These are phyloP conservation scores for Penicillium sp. DNA, from an alignment of 2,329 filamentous ascomycete genomes.

Conservation along the genomic window DNA sequence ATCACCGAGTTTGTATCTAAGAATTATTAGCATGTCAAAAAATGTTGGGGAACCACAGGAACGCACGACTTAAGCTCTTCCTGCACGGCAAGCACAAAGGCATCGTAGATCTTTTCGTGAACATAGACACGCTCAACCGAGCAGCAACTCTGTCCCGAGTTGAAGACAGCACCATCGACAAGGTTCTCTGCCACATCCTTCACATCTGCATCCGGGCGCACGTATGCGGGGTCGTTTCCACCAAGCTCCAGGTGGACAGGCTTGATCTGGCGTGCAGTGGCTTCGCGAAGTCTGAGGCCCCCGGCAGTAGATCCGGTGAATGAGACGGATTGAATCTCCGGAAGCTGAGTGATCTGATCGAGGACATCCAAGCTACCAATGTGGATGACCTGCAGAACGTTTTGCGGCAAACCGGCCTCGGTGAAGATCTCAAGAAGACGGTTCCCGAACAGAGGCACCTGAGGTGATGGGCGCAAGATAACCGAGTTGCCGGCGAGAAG, in stretches of 20 bases:
- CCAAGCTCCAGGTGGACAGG: conserved; percentile 85
- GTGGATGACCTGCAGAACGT: conserved; percentile 87
- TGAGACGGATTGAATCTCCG: conserved; percentile 69
- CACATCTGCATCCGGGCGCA: conserved; percentile 67
- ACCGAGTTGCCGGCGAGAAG: conserved; percentile 86
- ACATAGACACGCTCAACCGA: conserved; percentile 87
- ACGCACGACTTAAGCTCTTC: conserved; percentile 61
- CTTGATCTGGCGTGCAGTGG: conserved; percentile 76
- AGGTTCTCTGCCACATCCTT: conserved; percentile 84
- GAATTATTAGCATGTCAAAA: background rate
- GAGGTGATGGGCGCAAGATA: conserved; percentile 87
- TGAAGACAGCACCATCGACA: conserved; percentile 88
- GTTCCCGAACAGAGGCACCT: conserved; percentile 86
- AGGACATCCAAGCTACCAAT: conserved; percentile 60
- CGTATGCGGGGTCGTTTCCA: conserved; percentile 88
- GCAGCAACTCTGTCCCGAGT: conserved; percentile 94
- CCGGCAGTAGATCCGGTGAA: conserved; percentile 90
- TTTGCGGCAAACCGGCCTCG: conserved; percentile 74
- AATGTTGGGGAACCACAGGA: background rate
- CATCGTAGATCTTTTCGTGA: conserved; percentile 75
- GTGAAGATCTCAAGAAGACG: conserved; percentile 72
- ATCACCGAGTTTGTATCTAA: conserved; percentile 58
- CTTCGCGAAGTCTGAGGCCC: conserved; percentile 77
- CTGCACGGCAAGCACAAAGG: conserved; percentile 76
- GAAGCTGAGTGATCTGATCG: conserved; percentile 2